Evolutionary conservation across 2,329 filamentous ascomycete species (phyloP), one percentile per base, ranked within the genome.

Genomic region (Aurifilum marmelostoma): DNA sequence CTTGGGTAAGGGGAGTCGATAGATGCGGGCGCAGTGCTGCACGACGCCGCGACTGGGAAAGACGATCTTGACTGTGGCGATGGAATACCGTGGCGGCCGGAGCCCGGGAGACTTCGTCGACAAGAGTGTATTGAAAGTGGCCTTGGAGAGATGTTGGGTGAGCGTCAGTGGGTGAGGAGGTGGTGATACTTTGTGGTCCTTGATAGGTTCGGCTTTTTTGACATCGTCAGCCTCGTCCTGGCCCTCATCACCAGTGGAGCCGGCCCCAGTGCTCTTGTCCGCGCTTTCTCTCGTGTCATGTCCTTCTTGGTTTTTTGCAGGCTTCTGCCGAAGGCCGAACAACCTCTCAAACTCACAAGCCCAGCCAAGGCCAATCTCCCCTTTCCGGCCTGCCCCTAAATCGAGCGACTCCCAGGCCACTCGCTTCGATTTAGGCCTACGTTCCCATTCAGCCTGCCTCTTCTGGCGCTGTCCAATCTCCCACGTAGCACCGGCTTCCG

Each of bases 351-450:
- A 97, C 75, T 97, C 93, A 79, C 92, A 97, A 12, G 89, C 88
- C 85, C 92, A 93, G 0, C 94, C 94, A 65, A 87, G 81, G 1
- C 96, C 96, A 41, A 97, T 76, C 77, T 98, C 96, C 1, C 95
- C 95, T 75, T 89, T 94, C 65, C 88, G 87, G 1, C 87, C 90
- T 52, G 87, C 85, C 0, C 93, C 92, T 12, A 97, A 81, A 73
- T 93, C 87, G 14, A 98, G 81, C 6, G 87, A 89, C 24, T 88
- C 85, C 87, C 91, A 98, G 68, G 90, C 90, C 0, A 89, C 82
- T 66, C 94, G 86, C 79, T 96, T 97, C 29, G 92, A 91, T 78
- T 92, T 96, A 0, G 96, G 94, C 63, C 89, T 88, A 65, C 87
- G 87, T 65, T 90, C 88, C 94, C 94, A 97, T 34, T 88, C 85